phyloP scores from a whole-genome alignment of 78 protist species.

The Bigelowiella natans region DNA sequence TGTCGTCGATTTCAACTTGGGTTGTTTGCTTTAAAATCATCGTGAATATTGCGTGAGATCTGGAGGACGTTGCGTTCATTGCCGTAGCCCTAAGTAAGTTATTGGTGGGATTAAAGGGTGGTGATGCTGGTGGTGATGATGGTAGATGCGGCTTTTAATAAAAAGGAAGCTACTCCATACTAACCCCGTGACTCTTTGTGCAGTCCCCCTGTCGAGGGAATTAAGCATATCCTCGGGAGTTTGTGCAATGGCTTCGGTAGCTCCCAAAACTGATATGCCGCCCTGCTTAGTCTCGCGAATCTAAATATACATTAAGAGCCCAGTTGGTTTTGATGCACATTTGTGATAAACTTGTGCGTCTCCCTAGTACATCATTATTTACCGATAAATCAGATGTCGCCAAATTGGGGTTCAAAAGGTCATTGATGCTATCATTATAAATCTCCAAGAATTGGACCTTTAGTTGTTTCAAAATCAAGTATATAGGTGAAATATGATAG shows the following conservation, averaged over 20 bases:
- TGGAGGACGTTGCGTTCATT: slow-evolving; percentile 11
- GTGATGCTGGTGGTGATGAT: too few relatives aligned
- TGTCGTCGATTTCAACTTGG: neutral
- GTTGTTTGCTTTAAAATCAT: neutral
- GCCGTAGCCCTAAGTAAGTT: slow-evolving; percentile 6
- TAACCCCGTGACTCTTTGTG: neutral
- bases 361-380: too few relatives aligned
- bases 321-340: too few relatives aligned
- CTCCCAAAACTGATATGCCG: neutral
- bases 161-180: too few relatives aligned
- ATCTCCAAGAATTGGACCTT: neutral
- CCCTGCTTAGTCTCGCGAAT: neutral
- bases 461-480: too few relatives aligned
- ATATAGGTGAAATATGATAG: too few relatives aligned
- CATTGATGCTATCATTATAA: neutral
- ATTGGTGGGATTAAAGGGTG: too few relatives aligned
- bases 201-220: neutral
- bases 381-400: neutral
- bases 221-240: neutral
- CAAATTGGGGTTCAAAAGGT: neutral
- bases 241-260: neutral
- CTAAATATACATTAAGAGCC: too few relatives aligned
- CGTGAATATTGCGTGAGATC: slow-evolving; percentile 18
- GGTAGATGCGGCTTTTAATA: too few relatives aligned
- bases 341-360: too few relatives aligned